phyloP scores from a whole-genome alignment of 306 rosid species.

The Purshia tridentata region DNA sequence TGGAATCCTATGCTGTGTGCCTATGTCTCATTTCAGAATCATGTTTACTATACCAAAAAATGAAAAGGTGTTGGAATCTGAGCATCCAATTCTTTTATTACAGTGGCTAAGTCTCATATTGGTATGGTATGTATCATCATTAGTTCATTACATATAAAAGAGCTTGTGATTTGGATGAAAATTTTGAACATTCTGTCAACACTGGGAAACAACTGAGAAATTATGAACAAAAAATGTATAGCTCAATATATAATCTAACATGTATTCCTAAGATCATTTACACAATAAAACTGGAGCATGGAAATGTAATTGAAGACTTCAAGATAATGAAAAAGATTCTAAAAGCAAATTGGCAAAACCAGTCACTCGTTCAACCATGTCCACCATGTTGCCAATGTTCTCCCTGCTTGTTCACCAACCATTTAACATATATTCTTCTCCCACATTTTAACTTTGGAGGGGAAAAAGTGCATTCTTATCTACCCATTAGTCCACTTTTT shows the following conservation, averaged over 20 bases:
- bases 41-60: not conserved
- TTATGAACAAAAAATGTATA: not conserved
- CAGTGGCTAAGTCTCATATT: not conserved
- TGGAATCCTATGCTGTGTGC: not conserved
- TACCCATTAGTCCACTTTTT: not conserved
- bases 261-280: not conserved
- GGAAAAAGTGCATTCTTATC: not conserved
- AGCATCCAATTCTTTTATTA: slow-evolving; percentile 3
- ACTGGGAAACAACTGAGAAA: too few relatives aligned
- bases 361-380: not conserved
- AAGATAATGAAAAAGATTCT: not conserved
- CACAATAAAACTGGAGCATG: not conserved
- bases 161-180: not conserved
- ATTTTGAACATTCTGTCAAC: not conserved
- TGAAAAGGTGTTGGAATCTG: not conserved
- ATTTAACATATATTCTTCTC: not conserved
- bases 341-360: not conserved
- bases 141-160: not conserved
- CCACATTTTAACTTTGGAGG: not conserved
- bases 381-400: not conserved
- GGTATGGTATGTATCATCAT: not conserved
- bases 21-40: not conserved
- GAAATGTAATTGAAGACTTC: not conserved
- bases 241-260: not conserved
- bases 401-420: not conserved